Percentiles rank a stretch among this genome's conserved stretches.
These are phyloP conservation scores for Cutaneotrichosporon cyanovorans DNA, from an alignment of 1,284 basidiomycete genomes.

Conservation along the genomic window DNA sequence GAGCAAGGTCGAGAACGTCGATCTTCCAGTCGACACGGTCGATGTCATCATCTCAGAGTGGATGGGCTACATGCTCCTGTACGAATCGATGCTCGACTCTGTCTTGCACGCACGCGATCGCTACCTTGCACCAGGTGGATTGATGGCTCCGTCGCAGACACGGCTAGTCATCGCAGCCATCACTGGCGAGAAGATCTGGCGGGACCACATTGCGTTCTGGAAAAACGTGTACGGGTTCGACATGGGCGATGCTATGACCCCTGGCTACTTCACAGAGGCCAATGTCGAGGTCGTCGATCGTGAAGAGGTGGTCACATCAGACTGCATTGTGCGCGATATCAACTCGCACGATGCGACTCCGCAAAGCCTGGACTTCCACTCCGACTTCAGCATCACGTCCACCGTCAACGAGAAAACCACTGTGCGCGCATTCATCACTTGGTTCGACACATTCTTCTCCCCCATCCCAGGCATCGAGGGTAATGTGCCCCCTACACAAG, in stretches of 20 bases:
- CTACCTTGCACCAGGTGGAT: constrained; percentile 57
- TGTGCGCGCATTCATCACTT: constrained; percentile 76
- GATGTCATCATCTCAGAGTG: constrained; percentile 95
- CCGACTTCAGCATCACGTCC: constrained; percentile 62
- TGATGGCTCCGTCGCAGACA: constrained; percentile 90
- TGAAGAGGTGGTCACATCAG: constrained; percentile 61
- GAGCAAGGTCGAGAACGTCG: constrained; percentile 81
- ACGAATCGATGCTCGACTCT: constrained; percentile 96
- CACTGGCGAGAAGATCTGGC: constrained; percentile 64
- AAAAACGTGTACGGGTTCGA: constrained; percentile 85
- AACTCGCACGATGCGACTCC: constrained; percentile 58
- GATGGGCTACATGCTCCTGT: constrained; percentile 90
- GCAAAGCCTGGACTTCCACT: constrained; percentile 68
- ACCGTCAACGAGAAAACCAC: constrained; percentile 56
- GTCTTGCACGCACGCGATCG: constrained; percentile 52
- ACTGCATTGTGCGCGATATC: constrained; percentile 61
- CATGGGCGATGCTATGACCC: constrained; percentile 62
- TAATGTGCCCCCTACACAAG: constrained; percentile 49
- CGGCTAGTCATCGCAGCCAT: constrained; percentile 76
- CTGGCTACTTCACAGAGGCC: constrained; percentile 61
- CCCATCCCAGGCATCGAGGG: constrained; percentile 47
- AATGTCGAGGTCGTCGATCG: constrained; percentile 70
- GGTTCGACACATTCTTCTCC: constrained; percentile 90
- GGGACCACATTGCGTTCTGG: constrained; percentile 84
- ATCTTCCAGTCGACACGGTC: constrained; percentile 63